Evolutionary conservation across 306 rosid species (phyloP).

Genomic region (Sophora flavescens): DNA sequence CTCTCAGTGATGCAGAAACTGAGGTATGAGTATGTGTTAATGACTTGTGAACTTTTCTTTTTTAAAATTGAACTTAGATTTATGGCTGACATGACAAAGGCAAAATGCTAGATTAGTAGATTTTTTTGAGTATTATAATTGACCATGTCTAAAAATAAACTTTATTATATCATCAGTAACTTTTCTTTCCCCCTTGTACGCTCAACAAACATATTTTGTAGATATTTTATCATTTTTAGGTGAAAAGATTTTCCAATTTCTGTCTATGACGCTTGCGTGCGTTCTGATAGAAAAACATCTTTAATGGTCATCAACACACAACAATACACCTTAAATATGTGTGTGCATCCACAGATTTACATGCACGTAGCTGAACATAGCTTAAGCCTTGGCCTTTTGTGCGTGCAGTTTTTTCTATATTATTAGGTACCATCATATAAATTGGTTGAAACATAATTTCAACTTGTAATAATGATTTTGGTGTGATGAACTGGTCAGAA

Average conservation of each 20-base stretch:
- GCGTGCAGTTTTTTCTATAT: slow-evolving; percentile 22
- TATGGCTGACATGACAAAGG: slow-evolving; percentile 14
- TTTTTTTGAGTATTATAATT: slow-evolving; percentile 6
- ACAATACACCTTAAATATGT: neutral
- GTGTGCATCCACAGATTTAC: slow-evolving; percentile 7
- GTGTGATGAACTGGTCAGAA: slow-evolving; percentile 31
- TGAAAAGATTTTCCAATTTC: neutral
- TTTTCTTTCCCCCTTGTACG: slow-evolving; percentile 6
- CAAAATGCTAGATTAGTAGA: neutral
- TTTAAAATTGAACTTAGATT: neutral
- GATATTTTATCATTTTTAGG: slow-evolving; percentile 11
- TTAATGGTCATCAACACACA: neutral
- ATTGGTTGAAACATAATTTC: slow-evolving; percentile 14
- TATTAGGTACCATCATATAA: neutral
- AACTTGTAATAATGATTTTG: slow-evolving; percentile 14
- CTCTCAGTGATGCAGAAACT: slow-evolving; percentile 78
- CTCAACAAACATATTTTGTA: slow-evolving; percentile 1
- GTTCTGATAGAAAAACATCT: slow-evolving; percentile 7
- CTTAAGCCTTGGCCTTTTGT: neutral
- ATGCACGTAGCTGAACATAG: neutral
- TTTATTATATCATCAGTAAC: neutral
- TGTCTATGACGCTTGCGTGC: neutral
- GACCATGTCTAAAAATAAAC: neutral
- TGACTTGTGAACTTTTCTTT: neutral
- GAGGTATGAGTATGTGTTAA: slow-evolving; percentile 60